These are phyloP conservation scores for Aureobasidium pullulans DNA, from an alignment of 2,329 filamentous ascomycete genomes.

Conservation along the genomic window DNA sequence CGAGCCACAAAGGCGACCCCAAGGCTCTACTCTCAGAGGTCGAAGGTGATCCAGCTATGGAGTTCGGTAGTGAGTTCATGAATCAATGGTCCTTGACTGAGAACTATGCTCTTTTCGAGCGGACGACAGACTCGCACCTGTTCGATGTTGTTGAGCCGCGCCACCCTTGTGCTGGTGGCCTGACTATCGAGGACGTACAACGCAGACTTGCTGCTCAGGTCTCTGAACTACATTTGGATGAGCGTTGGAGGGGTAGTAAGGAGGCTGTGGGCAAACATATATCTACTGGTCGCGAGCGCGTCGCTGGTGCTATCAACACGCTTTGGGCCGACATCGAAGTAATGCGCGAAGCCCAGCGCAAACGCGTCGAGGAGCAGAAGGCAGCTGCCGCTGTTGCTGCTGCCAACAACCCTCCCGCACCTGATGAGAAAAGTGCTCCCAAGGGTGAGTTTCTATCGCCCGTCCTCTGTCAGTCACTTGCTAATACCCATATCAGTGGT, in stretches of 20 bases:
- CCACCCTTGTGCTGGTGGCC: conserved; percentile 85
- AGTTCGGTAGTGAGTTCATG: conserved; percentile 80
- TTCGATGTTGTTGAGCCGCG: conserved; percentile 92
- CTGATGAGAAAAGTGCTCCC: conserved; percentile 14
- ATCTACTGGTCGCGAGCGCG: conserved; percentile 81
- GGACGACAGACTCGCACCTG: conserved; percentile 65
- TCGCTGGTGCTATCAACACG: conserved; percentile 77
- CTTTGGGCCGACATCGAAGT: conserved; percentile 86
- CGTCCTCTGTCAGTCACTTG: not conserved
- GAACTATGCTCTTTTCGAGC: conserved; percentile 84
- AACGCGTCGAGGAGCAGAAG: conserved; percentile 51
- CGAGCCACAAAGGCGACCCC: conserved; percentile 43
- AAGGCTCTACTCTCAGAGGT: conserved; percentile 53
- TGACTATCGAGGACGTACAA: conserved; percentile 92
- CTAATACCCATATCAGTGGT: conserved; percentile 37
- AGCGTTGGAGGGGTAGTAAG: conserved; percentile 72
- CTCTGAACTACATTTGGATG: conserved; percentile 87
- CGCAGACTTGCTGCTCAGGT: conserved; percentile 84
- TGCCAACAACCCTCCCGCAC: conserved; percentile 13
- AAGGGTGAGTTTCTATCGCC: not conserved
- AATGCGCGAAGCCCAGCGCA: conserved; percentile 65
- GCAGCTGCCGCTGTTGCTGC: conserved; percentile 28
- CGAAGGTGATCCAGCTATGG: conserved; percentile 75
- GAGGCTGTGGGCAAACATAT: conserved; percentile 84
- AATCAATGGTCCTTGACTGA: conserved; percentile 82